A percentile compares a stretch with the other conserved stretches of the same genome.
Conservation (phyloP, 495 filamentous ascomycete genomes). For the Pseudotulostoma volvatum region DNA sequence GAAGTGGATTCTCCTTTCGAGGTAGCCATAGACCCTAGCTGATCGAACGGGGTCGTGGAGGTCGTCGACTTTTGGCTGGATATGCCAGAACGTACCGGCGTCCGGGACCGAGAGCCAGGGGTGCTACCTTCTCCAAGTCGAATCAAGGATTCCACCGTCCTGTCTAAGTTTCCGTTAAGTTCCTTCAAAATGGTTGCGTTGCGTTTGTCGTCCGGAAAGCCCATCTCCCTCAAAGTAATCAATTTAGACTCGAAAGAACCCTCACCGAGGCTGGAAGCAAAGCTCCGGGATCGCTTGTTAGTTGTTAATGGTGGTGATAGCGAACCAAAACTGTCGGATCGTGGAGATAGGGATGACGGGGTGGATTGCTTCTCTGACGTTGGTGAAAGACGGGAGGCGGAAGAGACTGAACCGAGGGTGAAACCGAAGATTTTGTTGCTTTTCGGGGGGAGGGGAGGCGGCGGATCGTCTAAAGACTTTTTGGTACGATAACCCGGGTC, state of each 20-base stretch:
- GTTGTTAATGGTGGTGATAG: slow-evolving; percentile 17
- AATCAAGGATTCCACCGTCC: slow-evolving; percentile 65
- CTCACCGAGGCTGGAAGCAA: slow-evolving; percentile 48
- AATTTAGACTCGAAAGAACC: slow-evolving; percentile 52
- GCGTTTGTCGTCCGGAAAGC: slow-evolving; percentile 68
- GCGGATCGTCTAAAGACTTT: slow-evolving; percentile 31
- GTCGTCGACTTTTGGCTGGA: slow-evolving; percentile 1
- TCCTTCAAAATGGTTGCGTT: slow-evolving; percentile 67
- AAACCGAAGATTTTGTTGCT: slow-evolving; percentile 62
- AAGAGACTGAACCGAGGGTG: slow-evolving; percentile 51
- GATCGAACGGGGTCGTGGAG: slow-evolving; percentile 35
- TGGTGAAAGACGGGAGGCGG: slow-evolving; percentile 40
- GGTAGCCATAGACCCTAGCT: slow-evolving; percentile 13
- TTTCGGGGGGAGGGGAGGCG: slow-evolving; percentile 77
- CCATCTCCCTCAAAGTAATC: slow-evolving; percentile 71
- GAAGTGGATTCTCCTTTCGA: neutral
- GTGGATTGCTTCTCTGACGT: slow-evolving; percentile 11
- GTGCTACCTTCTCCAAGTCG: slow-evolving; percentile 54
- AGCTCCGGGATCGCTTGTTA: slow-evolving; percentile 46
- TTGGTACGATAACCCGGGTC: slow-evolving; percentile 18
- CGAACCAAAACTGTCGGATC: slow-evolving; percentile 7
- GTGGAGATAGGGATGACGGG: slow-evolving; percentile 17
- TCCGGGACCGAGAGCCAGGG: slow-evolving; percentile 23
- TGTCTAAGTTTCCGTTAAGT: slow-evolving; percentile 67
- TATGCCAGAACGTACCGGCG: slow-evolving; percentile 13